Conservation (phyloP, 1,284 basidiomycete genomes). For the Pyrrhoderma noxium region DNA sequence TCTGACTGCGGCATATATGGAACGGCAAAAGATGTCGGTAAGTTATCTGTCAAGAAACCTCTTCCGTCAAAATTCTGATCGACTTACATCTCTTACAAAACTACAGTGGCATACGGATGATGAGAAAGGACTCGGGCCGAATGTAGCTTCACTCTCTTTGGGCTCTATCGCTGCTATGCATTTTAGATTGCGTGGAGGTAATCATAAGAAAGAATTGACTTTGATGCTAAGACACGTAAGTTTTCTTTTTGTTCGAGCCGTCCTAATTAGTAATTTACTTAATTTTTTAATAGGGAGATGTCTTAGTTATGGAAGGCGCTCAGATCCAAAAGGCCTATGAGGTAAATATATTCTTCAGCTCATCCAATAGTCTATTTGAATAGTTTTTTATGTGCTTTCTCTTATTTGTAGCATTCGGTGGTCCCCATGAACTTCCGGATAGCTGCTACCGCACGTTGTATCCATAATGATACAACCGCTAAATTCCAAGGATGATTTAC, state of each 20-base stretch:
- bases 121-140: constrained; percentile 61
- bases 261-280: too few relatives aligned
- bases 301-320: constrained; percentile 67
- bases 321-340: constrained; percentile 62
- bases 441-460: constrained; percentile 46
- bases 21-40: constrained; percentile 74
- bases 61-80: constrained; percentile 4
- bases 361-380: neutral
- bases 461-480: too few relatives aligned
- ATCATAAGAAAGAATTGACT: constrained; percentile 37
- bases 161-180: constrained; percentile 70
- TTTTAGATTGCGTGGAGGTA: constrained; percentile 42
- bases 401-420: constrained; percentile 37
- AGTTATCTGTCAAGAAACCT: too few relatives aligned
- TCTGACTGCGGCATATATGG: constrained; percentile 74
- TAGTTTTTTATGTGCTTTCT: neutral
- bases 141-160: constrained; percentile 65
- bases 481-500: too few relatives aligned
- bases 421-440: constrained; percentile 45
- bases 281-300: constrained; percentile 48
- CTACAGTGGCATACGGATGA: constrained; percentile 68
- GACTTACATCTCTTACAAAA: neutral
- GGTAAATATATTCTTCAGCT: constrained; percentile 29
- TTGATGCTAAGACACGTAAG: constrained; percentile 62
- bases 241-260: constrained; percentile 14